Percentiles rank a stretch among this genome's conserved stretches.
These are phyloP conservation scores for Capsella rubella DNA, from an alignment of 441 rosid genomes.

Conservation along the genomic window DNA sequence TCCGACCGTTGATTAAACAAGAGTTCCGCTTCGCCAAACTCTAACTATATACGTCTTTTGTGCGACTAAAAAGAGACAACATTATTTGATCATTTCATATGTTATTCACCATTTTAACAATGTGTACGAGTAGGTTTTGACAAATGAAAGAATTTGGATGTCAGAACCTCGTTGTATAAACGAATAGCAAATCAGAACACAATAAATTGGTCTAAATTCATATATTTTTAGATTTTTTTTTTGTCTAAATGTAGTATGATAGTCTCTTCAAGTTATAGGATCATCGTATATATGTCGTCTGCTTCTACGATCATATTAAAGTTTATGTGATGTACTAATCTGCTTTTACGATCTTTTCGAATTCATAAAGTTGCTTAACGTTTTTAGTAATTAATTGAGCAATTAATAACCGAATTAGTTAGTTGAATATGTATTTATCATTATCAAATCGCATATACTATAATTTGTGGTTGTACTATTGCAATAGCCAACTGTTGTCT, in stretches of 20 bases:
- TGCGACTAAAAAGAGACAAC: background rate
- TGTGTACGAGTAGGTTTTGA: background rate
- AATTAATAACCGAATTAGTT: conserved; percentile 24
- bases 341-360: background rate
- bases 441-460: background rate
- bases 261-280: background rate
- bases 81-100: background rate
- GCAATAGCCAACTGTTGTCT: conserved; percentile 26
- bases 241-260: too few relatives aligned
- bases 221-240: too few relatives aligned
- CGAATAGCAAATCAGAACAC: background rate
- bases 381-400: background rate
- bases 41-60: conserved; percentile 5
- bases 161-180: background rate
- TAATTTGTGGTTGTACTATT: conserved; percentile 13
- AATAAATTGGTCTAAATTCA: background rate
- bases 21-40: conserved; percentile 41
- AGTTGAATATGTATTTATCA: conserved; percentile 20
- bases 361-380: background rate
- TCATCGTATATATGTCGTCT: background rate
- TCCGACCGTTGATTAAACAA: conserved; percentile 73
- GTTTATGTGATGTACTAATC: background rate
- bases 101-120: background rate
- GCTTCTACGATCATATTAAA: background rate
- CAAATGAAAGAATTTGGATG: background rate